phyloP scores from a whole-genome alignment of 2,329 filamentous ascomycete species.

The Pseudogymnoascus pannorum region DNA sequence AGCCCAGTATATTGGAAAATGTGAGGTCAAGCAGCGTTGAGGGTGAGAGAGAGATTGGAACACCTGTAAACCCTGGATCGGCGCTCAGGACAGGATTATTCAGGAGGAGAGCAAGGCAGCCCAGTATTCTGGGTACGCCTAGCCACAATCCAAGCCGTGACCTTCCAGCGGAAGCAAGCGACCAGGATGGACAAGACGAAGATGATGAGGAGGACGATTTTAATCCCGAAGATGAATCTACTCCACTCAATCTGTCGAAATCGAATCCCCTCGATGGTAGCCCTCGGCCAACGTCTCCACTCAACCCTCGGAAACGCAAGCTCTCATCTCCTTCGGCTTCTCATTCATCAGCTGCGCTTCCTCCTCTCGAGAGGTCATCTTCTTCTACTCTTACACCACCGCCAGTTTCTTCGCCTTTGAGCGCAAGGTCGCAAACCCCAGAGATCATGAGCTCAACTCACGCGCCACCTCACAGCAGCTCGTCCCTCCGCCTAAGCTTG shows the following conservation, averaged over 20 bases:
- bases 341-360: constrained; percentile 20
- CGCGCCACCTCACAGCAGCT: constrained; percentile 29
- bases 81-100: constrained; percentile 49
- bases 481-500: constrained; percentile 13
- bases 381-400: not conserved
- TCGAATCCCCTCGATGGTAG: constrained; percentile 27
- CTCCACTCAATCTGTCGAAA: constrained; percentile 49
- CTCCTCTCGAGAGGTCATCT: constrained; percentile 11
- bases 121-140: constrained; percentile 47
- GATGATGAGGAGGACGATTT: constrained; percentile 45
- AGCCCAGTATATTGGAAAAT: constrained; percentile 28
- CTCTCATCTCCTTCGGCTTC: constrained; percentile 25
- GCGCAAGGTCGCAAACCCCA: constrained; percentile 14
- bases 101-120: constrained; percentile 49
- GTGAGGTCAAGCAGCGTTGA: constrained; percentile 23
- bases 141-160: not conserved
- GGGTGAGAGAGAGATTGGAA: constrained; percentile 11
- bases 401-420: constrained; percentile 10
- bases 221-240: constrained; percentile 60
- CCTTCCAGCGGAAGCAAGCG: constrained; percentile 26
- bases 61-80: constrained; percentile 27
- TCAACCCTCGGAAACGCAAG: constrained; percentile 48
- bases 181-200: constrained; percentile 31
- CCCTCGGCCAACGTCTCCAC: constrained; percentile 27
- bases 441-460: constrained; percentile 28